Percentiles rank a stretch among this genome's conserved stretches.
These are phyloP conservation scores for Decorospora gaudefroyi DNA, from an alignment of 2,329 filamentous ascomycete genomes.

Conservation along the genomic window DNA sequence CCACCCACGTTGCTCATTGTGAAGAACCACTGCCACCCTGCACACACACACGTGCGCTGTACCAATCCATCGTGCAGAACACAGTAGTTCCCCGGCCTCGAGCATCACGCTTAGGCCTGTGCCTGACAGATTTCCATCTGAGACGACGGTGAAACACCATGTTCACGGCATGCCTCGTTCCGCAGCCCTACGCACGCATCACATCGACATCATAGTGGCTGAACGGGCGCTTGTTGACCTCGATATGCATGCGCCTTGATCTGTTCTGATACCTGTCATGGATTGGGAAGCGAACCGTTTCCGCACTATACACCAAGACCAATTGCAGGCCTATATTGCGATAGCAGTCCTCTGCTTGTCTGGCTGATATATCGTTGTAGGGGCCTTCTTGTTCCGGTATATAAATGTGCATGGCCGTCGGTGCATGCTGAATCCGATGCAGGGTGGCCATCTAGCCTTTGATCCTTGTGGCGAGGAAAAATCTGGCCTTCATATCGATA, in stretches of 20 bases:
- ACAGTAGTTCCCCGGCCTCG: slow-evolving; percentile 14
- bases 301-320: slow-evolving; percentile 6
- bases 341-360: too few species aligned
- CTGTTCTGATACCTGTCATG: slow-evolving; percentile 22
- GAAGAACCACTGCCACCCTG: too few species aligned
- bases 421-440: slow-evolving; percentile 2
- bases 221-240: slow-evolving; percentile 20
- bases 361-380: too few species aligned
- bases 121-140: too few species aligned
- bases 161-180: slow-evolving; percentile 25
- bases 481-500: too few species aligned
- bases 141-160: slow-evolving; percentile 42
- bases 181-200: slow-evolving; percentile 20
- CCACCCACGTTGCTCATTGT: slow-evolving; percentile 1
- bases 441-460: neutral
- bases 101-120: slow-evolving; percentile 15
- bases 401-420: slow-evolving; percentile 10
- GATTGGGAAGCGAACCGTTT: slow-evolving; percentile 18
- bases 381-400: too few species aligned
- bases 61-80: neutral
- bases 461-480: neutral
- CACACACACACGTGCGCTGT: too few species aligned
- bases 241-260: slow-evolving; percentile 11
- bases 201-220: slow-evolving; percentile 21
- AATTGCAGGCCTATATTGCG: slow-evolving; percentile 5